Percentiles rank a stretch among this genome's conserved stretches.
Conservation (phyloP, 2,329 filamentous ascomycete species). For the Aspergillus hiratsukae region DNA sequence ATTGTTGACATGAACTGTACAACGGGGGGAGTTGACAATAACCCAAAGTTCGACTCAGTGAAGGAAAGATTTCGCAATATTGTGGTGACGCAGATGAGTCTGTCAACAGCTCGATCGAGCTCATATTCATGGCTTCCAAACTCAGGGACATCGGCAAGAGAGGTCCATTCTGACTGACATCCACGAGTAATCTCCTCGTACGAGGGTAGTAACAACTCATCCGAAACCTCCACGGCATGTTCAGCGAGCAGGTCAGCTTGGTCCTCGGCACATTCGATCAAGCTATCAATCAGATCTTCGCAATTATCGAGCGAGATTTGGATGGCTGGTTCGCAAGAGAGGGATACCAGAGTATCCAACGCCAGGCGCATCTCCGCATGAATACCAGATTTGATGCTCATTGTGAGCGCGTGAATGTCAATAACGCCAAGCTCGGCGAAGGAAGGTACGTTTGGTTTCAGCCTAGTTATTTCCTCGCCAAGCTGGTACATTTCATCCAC, state of each 20-base stretch:
- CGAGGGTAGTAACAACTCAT: conserved; percentile 73
- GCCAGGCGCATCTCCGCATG: conserved; percentile 85
- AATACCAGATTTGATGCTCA: conserved; percentile 85
- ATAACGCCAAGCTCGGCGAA: conserved; percentile 78
- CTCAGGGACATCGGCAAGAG: conserved; percentile 65
- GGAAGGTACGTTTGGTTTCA: conserved; percentile 70
- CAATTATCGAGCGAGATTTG: conserved; percentile 68
- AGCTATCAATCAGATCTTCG: conserved; percentile 80
- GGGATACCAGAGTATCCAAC: conserved; percentile 72
- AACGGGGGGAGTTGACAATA: conserved; percentile 71
- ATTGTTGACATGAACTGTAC: conserved; percentile 79
- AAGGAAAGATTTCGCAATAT: conserved; percentile 93
- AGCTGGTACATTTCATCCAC: conserved; percentile 61
- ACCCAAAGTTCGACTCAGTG: conserved; percentile 67
- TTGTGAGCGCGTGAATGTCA: conserved; percentile 83
- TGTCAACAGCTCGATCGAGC: conserved; percentile 79
- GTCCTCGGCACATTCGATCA: conserved; percentile 87
- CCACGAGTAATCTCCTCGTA: conserved; percentile 84
- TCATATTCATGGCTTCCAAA: conserved; percentile 76
- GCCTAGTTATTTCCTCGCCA: conserved; percentile 61
- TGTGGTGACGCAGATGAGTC: conserved; percentile 83
- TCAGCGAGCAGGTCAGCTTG: conserved; percentile 82
- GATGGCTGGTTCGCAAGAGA: conserved; percentile 62
- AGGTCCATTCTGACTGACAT: conserved; percentile 69
- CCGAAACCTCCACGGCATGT: conserved; percentile 77